Base-by-base conservation (phyloP, 805 yeast genomes). In the Cyberlindnera veronae region DNA sequence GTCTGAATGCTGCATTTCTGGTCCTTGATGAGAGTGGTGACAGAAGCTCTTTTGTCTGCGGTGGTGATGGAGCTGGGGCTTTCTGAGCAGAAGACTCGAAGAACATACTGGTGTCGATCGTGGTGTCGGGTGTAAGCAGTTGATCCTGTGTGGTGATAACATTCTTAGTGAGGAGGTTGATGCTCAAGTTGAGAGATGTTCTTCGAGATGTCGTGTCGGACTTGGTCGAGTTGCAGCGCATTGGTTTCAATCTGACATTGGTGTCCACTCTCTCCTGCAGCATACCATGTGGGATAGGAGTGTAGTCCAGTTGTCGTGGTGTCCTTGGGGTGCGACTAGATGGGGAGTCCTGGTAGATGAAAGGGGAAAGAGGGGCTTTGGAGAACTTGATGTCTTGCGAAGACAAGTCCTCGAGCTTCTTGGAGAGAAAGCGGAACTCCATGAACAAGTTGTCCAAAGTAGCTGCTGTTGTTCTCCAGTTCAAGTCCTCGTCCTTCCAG, bases 381-480 rank as follows among this genome's bases (percentile, higher is more conserved):
- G 38, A 42, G 15, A 32, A 15, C 8, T 34, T 32, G 14, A 21
- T 31, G 22, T 35, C 39, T 4, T 45, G 47, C 6, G 31, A 29
- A 0, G 48, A 32, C 6, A 50, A 16, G 4, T 31, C 27, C 9
- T 45, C 50, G 13, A 56, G 34, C 36, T 51, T 51, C 14, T 50
- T 50, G 14, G 46, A 47, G 14, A 71, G 40, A 39, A 64, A 67
- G 14, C 58, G 55, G 41, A 60, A 71, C 45, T 72, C 77, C 34
- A 66, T 50, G 26, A 60, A 58, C 17, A 72, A 38, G 43, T 72
- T 72, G 16, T 70, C 74, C 32, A 69, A 53, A 3, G 75, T 71
- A 2, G 74, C 70, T 37, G 68, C 71, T 0, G 69, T 63, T 5
- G 74, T 68, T 56, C 66, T 61, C 71, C 71, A 67, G 41, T 69